phyloP scores from a whole-genome alignment of 306 rosid species.

The Cercis canadensis region DNA sequence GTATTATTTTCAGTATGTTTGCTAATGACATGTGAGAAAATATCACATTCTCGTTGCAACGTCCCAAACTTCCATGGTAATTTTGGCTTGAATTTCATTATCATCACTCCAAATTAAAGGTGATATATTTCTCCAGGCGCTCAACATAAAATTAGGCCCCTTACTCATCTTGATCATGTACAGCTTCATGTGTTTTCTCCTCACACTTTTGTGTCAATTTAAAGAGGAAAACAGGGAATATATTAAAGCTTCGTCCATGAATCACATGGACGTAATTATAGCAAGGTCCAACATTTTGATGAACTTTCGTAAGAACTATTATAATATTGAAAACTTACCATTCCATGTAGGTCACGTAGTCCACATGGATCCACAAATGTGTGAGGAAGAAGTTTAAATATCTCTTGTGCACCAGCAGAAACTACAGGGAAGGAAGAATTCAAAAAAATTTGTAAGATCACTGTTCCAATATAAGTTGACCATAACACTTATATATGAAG shows the following conservation, averaged over 20 bases:
- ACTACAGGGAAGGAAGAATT: conserved; percentile 54
- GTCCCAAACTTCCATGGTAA: too few relatives aligned
- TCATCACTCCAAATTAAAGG: too few relatives aligned
- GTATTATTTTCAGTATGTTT: not conserved
- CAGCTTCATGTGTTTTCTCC: not conserved
- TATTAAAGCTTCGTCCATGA: not conserved
- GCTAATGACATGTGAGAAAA: too few relatives aligned
- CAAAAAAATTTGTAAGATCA: not conserved
- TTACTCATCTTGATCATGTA: conserved; percentile 4
- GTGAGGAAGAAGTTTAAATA: conserved; percentile 94
- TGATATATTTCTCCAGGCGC: too few relatives aligned
- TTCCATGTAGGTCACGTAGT: conserved; percentile 59
- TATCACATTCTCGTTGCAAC: too few relatives aligned
- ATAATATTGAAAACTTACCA: conserved; percentile 45
- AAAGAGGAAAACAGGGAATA: not conserved
- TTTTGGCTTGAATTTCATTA: too few relatives aligned
- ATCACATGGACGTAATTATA: conserved; percentile 1
- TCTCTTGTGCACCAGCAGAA: conserved; percentile 90
- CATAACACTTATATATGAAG: not conserved
- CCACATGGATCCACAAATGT: conserved; percentile 74
- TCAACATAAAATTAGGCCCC: too few relatives aligned
- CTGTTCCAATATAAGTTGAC: conserved; percentile 10
- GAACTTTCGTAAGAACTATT: not conserved
- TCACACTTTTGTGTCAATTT: not conserved
- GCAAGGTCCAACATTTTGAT: conserved; percentile 19